Percentiles rank a stretch among this genome's conserved stretches.
phyloP scores from a whole-genome alignment of 176 grass and related monocot species.

The Rhynchospora tenuis region DNA sequence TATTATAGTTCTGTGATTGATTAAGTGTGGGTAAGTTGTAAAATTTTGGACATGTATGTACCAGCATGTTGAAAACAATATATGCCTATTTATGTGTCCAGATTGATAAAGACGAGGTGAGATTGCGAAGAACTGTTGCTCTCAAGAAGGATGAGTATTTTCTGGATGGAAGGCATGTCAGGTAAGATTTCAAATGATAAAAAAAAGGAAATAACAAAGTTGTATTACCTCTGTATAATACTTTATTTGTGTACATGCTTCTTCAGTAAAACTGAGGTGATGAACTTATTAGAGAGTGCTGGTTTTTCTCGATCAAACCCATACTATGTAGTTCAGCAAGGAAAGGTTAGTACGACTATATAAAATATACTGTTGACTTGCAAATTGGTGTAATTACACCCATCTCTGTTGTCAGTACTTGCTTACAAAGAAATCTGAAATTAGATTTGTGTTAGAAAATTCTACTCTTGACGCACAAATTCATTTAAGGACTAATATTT shows the following conservation, averaged over 20 bases:
- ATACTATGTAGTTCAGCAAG: slow-evolving; percentile 98
- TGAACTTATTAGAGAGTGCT: slow-evolving; percentile 99
- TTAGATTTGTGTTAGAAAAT: neutral
- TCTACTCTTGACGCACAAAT: neutral
- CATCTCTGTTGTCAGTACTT: neutral
- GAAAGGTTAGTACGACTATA: slow-evolving; percentile 57
- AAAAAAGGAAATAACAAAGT: neutral
- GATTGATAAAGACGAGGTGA: slow-evolving; percentile 97
- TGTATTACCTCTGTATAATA: slow-evolving; percentile 15
- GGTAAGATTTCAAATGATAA: slow-evolving; percentile 43
- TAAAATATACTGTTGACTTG: neutral
- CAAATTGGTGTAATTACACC: neutral
- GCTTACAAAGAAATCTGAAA: neutral
- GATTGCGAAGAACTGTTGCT: slow-evolving; percentile 80
- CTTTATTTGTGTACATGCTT: slow-evolving; percentile 15
- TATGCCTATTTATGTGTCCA: slow-evolving; percentile 25
- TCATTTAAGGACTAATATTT: neutral
- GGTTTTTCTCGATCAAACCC: slow-evolving; percentile 99
- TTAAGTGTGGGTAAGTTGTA: slow-evolving; percentile 3
- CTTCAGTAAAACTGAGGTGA: slow-evolving; percentile 96
- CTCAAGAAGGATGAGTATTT: slow-evolving; percentile 98
- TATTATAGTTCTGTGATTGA: neutral
- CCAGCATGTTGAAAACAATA: neutral
- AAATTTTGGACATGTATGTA: neutral
- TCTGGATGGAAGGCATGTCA: slow-evolving; percentile 88